These are phyloP conservation scores for Lenzites betulinus DNA, from an alignment of 768 basidiomycete species.

Conservation along the genomic window DNA sequence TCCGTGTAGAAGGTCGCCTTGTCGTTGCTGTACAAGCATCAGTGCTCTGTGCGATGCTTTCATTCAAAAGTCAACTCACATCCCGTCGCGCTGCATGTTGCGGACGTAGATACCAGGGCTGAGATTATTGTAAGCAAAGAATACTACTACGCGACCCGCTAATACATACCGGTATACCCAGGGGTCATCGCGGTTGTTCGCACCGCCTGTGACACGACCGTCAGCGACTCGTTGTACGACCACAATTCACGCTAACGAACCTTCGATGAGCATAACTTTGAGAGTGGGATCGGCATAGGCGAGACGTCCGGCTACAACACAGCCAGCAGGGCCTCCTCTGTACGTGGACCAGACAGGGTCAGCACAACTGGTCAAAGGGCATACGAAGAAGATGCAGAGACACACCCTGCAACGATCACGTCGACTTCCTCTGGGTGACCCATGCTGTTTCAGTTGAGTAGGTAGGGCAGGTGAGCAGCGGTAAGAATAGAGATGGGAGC, in stretches of 20 bases:
- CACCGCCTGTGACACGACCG: constrained; percentile 45
- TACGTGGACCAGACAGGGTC: background rate
- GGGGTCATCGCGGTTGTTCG: constrained; percentile 72
- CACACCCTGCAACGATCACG: constrained; percentile 62
- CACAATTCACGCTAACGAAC: constrained; percentile 31
- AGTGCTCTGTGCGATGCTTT: background rate
- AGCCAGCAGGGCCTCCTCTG: constrained; percentile 68
- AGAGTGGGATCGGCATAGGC: constrained; percentile 72
- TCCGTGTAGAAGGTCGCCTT: constrained; percentile 75
- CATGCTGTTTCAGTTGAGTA: constrained; percentile 27
- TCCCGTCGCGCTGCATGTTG: constrained; percentile 71
- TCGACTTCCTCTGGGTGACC: constrained; percentile 72
- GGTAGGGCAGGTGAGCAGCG: constrained; percentile 19
- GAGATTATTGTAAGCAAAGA: background rate
- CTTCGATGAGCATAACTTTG: constrained; percentile 78
- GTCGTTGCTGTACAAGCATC: constrained; percentile 50
- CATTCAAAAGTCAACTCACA: constrained; percentile 43
- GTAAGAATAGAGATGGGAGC: constrained; percentile 24
- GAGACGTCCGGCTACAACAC: constrained; percentile 68
- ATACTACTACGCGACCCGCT: background rate
- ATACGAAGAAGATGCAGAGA: constrained; percentile 6
- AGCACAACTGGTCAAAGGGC: background rate
- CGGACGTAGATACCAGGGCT: constrained; percentile 69
- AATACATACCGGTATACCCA: constrained; percentile 62
- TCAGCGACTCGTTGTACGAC: background rate